Evolutionary conservation across 208 protist species (phyloP).

Genomic region (Wallacemonas sp.): DNA sequence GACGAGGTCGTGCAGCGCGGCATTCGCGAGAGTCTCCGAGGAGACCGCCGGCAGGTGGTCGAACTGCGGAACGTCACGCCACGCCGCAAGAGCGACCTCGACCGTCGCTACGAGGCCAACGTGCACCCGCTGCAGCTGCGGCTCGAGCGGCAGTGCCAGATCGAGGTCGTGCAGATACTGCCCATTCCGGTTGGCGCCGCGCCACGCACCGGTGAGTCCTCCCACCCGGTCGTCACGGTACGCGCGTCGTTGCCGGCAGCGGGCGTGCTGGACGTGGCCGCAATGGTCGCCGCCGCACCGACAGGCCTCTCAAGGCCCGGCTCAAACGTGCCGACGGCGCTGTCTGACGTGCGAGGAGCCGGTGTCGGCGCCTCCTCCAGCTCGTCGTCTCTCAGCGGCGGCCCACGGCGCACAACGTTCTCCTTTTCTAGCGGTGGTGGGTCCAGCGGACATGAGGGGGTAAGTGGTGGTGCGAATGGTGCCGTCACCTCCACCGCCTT

Average conservation of each 20-base stretch:
- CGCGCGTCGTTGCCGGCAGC: conserved; percentile 34
- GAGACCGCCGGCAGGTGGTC: conserved; percentile 69
- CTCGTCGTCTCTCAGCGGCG: conserved; percentile 49
- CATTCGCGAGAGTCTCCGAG: conserved; percentile 59
- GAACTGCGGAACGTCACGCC: conserved; percentile 70
- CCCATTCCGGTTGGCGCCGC: conserved; percentile 20
- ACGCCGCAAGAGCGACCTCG: conserved; percentile 67
- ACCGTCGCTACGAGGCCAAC: conserved; percentile 76
- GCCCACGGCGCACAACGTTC: conserved; percentile 50
- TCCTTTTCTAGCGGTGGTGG: conserved; percentile 24
- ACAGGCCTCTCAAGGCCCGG: neutral
- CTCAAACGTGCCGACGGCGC: neutral
- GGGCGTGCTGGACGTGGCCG: conserved; percentile 61
- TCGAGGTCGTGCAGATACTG: conserved; percentile 78
- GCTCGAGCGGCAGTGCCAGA: conserved; percentile 53
- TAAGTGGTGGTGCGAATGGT: neutral
- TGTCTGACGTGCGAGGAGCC: conserved; percentile 1
- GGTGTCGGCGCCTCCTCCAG: conserved; percentile 22
- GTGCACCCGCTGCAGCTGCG: conserved; percentile 68
- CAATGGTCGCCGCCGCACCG: conserved; percentile 14
- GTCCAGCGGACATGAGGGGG: no score
- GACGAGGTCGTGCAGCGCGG: conserved; percentile 65
- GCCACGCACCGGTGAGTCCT: neutral
- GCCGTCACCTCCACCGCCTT: conserved; percentile 32
- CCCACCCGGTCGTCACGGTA: conserved; percentile 38